A percentile compares a stretch with the other conserved stretches of the same genome.
phyloP scores from a whole-genome alignment of 176 grass and related monocot genomes.

The Musa schizocarpa region DNA sequence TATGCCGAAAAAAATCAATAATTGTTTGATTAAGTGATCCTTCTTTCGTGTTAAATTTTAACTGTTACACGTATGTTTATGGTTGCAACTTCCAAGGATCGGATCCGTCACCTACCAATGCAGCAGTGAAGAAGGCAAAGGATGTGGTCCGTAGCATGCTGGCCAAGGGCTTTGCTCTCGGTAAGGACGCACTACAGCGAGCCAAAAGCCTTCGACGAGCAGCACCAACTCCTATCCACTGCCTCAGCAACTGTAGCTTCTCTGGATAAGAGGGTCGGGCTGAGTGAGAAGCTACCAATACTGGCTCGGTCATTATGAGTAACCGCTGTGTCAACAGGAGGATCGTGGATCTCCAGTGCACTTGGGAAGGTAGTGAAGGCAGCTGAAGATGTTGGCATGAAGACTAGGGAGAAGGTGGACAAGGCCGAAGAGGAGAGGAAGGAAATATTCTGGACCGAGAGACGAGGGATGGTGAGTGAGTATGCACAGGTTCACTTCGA shows the following conservation, averaged over 20 bases:
- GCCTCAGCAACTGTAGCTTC: slow-evolving; percentile 65
- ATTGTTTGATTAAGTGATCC: too few species aligned
- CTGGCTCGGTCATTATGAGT: slow-evolving; percentile 59
- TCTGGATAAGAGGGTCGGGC: slow-evolving; percentile 71
- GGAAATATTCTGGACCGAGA: slow-evolving; percentile 62
- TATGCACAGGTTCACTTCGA: slow-evolving; percentile 80
- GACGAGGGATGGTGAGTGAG: slow-evolving; percentile 56
- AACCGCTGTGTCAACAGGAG: slow-evolving; percentile 70
- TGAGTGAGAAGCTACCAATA: slow-evolving; percentile 61
- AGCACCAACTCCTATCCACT: slow-evolving; percentile 64
- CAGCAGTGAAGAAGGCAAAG: slow-evolving; percentile 73
- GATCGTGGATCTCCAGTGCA: slow-evolving; percentile 68
- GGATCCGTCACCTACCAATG: slow-evolving; percentile 26
- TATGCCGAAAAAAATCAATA: too few species aligned
- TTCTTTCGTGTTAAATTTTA: too few species aligned
- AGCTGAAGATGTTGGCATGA: slow-evolving; percentile 55
- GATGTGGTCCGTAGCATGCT: slow-evolving; percentile 95
- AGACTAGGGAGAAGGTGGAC: slow-evolving; percentile 84
- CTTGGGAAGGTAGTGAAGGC: slow-evolving; percentile 69
- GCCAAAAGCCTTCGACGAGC: slow-evolving; percentile 79
- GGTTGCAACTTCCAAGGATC: slow-evolving; percentile 21
- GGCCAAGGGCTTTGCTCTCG: slow-evolving; percentile 86
- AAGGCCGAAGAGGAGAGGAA: slow-evolving; percentile 78
- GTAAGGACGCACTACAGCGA: slow-evolving; percentile 64
- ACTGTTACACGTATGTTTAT: slow-evolving; percentile 10